A percentile compares a stretch with the other conserved stretches of the same genome.
These are phyloP conservation scores for Curvularia spicifera DNA, from an alignment of 2,329 filamentous ascomycete species.

Conservation along the genomic window DNA sequence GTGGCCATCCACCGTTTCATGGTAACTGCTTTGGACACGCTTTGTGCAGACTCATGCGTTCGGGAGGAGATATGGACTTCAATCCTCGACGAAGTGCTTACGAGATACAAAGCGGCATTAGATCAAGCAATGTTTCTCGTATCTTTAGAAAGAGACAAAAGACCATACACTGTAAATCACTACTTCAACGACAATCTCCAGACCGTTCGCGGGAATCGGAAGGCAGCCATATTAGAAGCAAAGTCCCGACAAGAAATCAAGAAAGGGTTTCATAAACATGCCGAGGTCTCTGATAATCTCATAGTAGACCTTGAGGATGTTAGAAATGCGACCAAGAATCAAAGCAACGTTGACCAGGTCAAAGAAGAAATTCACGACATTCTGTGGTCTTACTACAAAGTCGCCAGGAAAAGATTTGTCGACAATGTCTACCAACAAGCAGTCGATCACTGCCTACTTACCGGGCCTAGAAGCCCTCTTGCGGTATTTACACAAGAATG, in stretches of 20 bases:
- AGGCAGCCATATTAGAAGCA: background rate
- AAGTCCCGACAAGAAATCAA: conserved; percentile 3
- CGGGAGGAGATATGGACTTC: conserved; percentile 51
- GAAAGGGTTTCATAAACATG: background rate
- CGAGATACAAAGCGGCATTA: conserved; percentile 57
- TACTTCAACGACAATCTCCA: conserved; percentile 54
- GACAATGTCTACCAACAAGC: conserved; percentile 68
- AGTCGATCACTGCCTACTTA: conserved; percentile 61
- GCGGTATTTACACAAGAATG: conserved; percentile 15
- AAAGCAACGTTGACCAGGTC: conserved; percentile 49
- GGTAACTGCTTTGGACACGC: conserved; percentile 47
- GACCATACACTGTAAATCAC: conserved; percentile 60
- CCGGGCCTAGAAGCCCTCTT: conserved; percentile 48
- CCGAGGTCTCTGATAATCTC: background rate
- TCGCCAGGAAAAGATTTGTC: conserved; percentile 66
- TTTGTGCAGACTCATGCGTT: conserved; percentile 56
- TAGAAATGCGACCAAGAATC: conserved; percentile 31
- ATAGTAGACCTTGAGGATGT: conserved; percentile 1
- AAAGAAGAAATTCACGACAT: conserved; percentile 63
- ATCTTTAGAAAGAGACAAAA: conserved; percentile 56
- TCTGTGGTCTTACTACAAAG: conserved; percentile 66
- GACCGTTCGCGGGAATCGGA: conserved; percentile 1
- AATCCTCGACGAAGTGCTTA: conserved; percentile 56
- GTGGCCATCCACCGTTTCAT: conserved; percentile 62
- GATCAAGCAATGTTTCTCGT: conserved; percentile 61